Conservation (phyloP, 352 stramenopile genomes). For the Phytophthora citrophthora region DNA sequence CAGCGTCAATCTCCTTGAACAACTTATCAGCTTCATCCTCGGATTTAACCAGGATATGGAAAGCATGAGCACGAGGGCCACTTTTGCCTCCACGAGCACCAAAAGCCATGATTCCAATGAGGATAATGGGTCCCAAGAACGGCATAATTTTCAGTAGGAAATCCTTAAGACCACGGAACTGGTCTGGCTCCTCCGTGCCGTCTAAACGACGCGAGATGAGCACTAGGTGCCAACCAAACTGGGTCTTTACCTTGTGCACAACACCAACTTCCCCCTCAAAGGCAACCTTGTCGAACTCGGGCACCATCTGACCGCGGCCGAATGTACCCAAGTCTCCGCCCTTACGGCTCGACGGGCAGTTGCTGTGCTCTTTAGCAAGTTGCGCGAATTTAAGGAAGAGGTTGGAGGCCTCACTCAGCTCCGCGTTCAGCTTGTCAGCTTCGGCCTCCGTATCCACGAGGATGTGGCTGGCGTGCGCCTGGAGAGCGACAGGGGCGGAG, state of each 20-base stretch:
- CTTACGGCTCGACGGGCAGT: conserved; percentile 68
- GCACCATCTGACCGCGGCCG: conserved; percentile 74
- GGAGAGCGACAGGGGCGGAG: conserved; percentile 25
- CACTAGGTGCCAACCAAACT: conserved; percentile 77
- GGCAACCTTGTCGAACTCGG: conserved; percentile 79
- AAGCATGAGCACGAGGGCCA: conserved; percentile 50
- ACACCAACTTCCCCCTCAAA: conserved; percentile 52
- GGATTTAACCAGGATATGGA: conserved; percentile 69
- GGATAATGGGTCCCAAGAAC: conserved; percentile 57
- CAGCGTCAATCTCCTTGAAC: conserved; percentile 60
- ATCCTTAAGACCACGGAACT: conserved; percentile 44
- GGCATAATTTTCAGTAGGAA: conserved; percentile 50
- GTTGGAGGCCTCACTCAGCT: conserved; percentile 58
- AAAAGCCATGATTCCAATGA: conserved; percentile 58
- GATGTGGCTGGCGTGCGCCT: conserved; percentile 82
- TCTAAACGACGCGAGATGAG: conserved; percentile 63
- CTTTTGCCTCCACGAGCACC: conserved; percentile 34
- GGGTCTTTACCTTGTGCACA: conserved; percentile 82
- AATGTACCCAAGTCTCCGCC: conserved; percentile 76
- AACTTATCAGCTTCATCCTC: conserved; percentile 60
- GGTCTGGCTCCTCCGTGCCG: conserved; percentile 43
- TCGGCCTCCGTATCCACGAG: conserved; percentile 76
- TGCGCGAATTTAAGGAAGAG: conserved; percentile 68
- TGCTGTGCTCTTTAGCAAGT: conserved; percentile 73
- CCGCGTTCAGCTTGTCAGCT: conserved; percentile 59